Conservation (phyloP, 768 basidiomycete genomes). For the Obba rivulosa region DNA sequence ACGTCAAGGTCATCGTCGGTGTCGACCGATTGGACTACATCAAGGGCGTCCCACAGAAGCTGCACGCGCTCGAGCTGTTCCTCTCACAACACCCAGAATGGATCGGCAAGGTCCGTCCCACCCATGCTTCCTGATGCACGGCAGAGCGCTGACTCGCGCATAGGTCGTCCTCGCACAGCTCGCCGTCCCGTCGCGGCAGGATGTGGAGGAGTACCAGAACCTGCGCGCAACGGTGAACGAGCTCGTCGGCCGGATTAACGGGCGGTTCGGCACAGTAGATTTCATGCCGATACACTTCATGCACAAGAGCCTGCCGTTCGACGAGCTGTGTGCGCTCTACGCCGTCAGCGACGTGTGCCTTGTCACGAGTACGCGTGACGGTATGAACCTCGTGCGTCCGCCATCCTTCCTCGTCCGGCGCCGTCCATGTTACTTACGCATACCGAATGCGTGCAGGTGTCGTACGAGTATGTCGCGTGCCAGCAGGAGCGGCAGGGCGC, state of each 20-base stretch:
- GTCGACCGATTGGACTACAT: conserved; percentile 99
- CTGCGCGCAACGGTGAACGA: conserved; percentile 94
- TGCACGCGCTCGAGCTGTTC: conserved; percentile 95
- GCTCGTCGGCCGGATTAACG: conserved; percentile 96
- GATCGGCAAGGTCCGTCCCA: conserved; percentile 81
- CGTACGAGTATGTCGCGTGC: conserved; percentile 97
- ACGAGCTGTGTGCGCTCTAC: conserved; percentile 97
- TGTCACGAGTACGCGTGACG: conserved; percentile 92
- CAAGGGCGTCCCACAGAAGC: conserved; percentile 98
- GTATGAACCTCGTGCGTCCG: conserved; percentile 78
- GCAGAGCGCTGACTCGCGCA: not conserved
- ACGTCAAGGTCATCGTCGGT: conserved; percentile 95
- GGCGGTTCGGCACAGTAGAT: conserved; percentile 97
- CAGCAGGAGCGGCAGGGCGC: conserved; percentile 91
- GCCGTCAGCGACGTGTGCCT: conserved; percentile 95
- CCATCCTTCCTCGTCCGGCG: conserved; percentile 5
- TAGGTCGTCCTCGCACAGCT: conserved; percentile 95
- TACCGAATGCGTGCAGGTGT: conserved; percentile 55
- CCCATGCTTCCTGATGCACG: not conserved
- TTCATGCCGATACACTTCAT: conserved; percentile 99
- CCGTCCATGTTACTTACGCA: not conserved
- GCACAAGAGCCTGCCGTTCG: conserved; percentile 91
- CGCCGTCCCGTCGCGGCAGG: conserved; percentile 95
- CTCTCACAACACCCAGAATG: conserved; percentile 97
- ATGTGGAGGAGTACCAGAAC: conserved; percentile 99